These are phyloP conservation scores for Friedmanniomyces endolithicus DNA, from an alignment of 495 filamentous ascomycete species.

Conservation along the genomic window DNA sequence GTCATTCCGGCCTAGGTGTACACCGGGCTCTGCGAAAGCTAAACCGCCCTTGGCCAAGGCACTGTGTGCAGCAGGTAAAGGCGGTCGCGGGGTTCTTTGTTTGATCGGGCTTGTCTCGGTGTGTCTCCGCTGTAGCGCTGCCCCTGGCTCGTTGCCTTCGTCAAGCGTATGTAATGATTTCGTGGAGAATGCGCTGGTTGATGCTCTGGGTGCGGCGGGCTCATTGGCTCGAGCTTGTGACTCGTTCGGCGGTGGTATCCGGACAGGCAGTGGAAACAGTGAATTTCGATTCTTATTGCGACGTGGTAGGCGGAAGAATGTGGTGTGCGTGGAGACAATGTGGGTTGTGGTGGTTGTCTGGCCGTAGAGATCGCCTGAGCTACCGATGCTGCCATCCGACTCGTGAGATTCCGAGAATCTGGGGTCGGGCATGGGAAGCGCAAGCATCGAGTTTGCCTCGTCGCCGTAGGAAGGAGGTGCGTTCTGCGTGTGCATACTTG, in stretches of 20 bases:
- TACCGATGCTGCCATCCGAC: slow-evolving; percentile 76
- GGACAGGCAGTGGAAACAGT: slow-evolving; percentile 78
- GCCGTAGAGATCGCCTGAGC: slow-evolving; percentile 59
- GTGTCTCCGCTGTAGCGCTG: slow-evolving; percentile 16
- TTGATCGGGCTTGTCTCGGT: slow-evolving; percentile 22
- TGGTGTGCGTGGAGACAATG: slow-evolving; percentile 51
- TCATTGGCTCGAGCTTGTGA: slow-evolving; percentile 22
- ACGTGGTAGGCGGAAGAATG: slow-evolving; percentile 70
- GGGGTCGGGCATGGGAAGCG: slow-evolving; percentile 46
- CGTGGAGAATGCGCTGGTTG: slow-evolving; percentile 30
- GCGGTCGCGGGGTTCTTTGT: slow-evolving; percentile 25
- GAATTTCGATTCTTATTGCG: slow-evolving; percentile 70
- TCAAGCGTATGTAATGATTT: slow-evolving; percentile 24
- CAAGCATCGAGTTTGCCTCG: slow-evolving; percentile 52
- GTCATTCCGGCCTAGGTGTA: slow-evolving; percentile 45
- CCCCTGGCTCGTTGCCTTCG: slow-evolving; percentile 24
- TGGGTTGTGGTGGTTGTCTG: slow-evolving; percentile 52
- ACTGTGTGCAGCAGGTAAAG: slow-evolving; percentile 31
- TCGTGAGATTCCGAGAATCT: slow-evolving; percentile 82
- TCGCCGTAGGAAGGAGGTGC: slow-evolving; percentile 51
- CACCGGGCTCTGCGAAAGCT: slow-evolving; percentile 30
- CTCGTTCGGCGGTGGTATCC: slow-evolving; percentile 29
- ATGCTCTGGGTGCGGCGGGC: slow-evolving; percentile 40
- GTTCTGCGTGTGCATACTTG: slow-evolving; percentile 28
- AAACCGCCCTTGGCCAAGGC: slow-evolving; percentile 35